Evolutionary conservation across 2,329 filamentous ascomycete genomes (phyloP), one percentile per base, ranked within the genome.

Genomic region (Lizonia empirigonia): DNA sequence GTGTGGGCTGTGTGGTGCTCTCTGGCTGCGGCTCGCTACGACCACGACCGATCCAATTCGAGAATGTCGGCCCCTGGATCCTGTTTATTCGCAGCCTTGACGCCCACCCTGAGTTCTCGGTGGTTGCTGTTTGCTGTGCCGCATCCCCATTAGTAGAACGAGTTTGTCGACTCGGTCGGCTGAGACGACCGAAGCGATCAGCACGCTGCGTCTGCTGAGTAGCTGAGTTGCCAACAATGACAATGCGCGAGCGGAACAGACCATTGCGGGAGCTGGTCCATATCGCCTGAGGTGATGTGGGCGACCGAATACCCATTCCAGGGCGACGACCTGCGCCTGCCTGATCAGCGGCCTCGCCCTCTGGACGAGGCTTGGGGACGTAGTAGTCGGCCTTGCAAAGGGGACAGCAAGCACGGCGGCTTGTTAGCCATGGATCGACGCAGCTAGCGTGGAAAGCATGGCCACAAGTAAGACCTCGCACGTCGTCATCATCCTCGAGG

Each of bases 301-400:
- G 70, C 8, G 68, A 68, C 27, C 68, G 51, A 16, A 72, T 59
- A 20, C 68, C 63, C 24, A 62, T 56, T 24, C 53, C 59, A n/a
- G 65, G 50, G 18, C 69, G 69, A 35, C 69, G 71, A 38, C 62
- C 59, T n/a, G 62, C 56, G 7, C 56, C 36, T 4, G 64, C 45
- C 26, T 64, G 61, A 18, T 65, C 63, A 16, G 55, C 72, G 34
- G 60, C 50, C 42, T 80, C 78, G 7, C 76, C 79, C 55, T 86
- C 84, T 3, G 89, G 80, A 13, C 91, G 88, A 41, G 91, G 90
- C 76, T 97, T 97, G 0, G 94, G 93, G 2, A 91, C 87, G 73
- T 96, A 97, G 74, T 97, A 99, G 70, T 99, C 94, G 32, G 93
- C 90, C 77, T 99, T 99, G 80, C 94, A 99, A 6, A 99, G 85